Evolutionary conservation across 164 flowering plant species (phyloP).

Genomic region (Santalum album): DNA sequence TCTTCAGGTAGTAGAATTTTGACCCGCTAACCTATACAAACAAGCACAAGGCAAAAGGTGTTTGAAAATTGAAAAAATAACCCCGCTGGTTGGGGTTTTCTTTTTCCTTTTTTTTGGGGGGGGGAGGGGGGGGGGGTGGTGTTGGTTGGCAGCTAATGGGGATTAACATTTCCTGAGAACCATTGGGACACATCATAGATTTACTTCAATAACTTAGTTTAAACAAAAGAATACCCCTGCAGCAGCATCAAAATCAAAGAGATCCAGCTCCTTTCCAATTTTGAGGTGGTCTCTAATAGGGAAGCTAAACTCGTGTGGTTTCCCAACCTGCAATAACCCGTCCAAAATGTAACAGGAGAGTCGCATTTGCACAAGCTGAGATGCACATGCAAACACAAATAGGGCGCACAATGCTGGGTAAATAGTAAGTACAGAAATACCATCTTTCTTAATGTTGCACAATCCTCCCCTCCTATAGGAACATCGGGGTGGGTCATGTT

Average conservation of each 20-base stretch:
- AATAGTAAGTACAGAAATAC: constrained; percentile 19
- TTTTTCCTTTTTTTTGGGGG: no score
- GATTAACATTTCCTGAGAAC: no score
- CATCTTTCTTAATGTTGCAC: constrained; percentile 55
- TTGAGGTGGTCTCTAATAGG: constrained; percentile 81
- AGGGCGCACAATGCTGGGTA: not conserved
- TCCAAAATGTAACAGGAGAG: not conserved
- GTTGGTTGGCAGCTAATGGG: no score
- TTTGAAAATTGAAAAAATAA: no score
- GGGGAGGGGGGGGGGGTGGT: no score
- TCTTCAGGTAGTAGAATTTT: constrained; percentile 90
- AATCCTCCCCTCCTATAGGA: constrained; percentile 83
- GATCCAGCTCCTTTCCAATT: constrained; percentile 82
- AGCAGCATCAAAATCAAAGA: constrained; percentile 92
- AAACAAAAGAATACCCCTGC: constrained; percentile 55
- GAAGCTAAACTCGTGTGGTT: constrained; percentile 53
- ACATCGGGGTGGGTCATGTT: constrained; percentile 91
- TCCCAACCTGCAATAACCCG: constrained; percentile 52
- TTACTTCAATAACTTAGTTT: constrained; percentile 6
- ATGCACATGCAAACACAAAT: no score
- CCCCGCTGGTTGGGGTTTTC: no score
- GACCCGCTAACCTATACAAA: constrained; percentile 82
- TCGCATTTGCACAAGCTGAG: no score
- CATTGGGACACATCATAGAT: not conserved
- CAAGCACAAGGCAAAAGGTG: not conserved